Evolutionary conservation across 768 basidiomycete genomes (phyloP), one percentile per base, ranked within the genome.

Genomic region (Tricholoma bakamatsutake): DNA sequence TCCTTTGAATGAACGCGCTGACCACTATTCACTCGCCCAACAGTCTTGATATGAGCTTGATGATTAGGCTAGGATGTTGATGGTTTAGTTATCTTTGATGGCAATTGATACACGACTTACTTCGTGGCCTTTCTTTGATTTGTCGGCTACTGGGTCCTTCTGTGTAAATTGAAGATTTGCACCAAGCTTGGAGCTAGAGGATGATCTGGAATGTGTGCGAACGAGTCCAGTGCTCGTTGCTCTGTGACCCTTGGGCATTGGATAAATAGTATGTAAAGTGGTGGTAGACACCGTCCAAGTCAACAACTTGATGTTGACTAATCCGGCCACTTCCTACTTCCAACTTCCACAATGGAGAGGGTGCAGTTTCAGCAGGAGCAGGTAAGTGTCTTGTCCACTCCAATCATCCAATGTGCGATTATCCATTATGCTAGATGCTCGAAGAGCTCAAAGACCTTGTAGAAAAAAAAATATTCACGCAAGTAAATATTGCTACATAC

Each of bases 341-440:
- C 0, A 27, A 9, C 28, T 17, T 15, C 10, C 61, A 71, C 21
- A 57, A 95, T 98, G 94, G 94, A 98, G 79, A 82, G 91, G 61
- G 93, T 96, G 0, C 89, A 96, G 57, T 95, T 88, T 64, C 85
- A 95, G 71, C 90, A 95, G 70, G 93, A 96, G 84, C 87, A 90
- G 84, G 86, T 80, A 54, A 50, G 75, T 54, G 27, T 52, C 47
- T 53, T 35, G 10, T 43, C 9, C 5, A 33, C 34, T 45, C 15
- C 33, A 15, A 17, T 28, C 13, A 10, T 56, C 12, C 46, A 50
- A 28, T 59, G 37, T 30, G 53, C 5, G n/a, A 27, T 37, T 55
- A 62, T 59, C 57, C 56, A 24, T 33, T 46, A 50, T 18, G n/a
- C 42, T 66, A 89, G 82, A 95, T 94, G 85, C 90, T 96, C 82